These are phyloP conservation scores for Chionographis japonica DNA, from an alignment of 106 monocot genomes.

Conservation along the genomic window DNA sequence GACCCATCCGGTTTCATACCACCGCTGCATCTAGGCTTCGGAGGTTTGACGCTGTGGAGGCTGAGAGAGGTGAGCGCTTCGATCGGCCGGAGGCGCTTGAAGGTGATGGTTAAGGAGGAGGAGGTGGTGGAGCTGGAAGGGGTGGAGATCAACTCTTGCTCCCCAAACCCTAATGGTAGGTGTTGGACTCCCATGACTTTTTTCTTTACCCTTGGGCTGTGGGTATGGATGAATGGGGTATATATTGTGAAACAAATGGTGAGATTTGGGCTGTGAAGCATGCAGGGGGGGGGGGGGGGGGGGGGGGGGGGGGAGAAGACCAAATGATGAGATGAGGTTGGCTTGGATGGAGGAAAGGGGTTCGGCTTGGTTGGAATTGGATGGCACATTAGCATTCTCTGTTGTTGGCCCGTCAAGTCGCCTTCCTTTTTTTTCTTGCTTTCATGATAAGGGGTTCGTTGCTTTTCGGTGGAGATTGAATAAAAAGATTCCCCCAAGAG, in stretches of 20 bases:
- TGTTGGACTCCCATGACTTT: slow-evolving; percentile 28
- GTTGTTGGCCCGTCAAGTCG: slow-evolving; percentile 12
- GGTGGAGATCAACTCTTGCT: slow-evolving; percentile 1
- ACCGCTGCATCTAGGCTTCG: not conserved
- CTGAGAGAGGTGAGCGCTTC: slow-evolving; percentile 2
- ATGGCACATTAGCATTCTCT: not conserved
- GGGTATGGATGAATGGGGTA: not conserved
- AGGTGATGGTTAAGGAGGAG: slow-evolving; percentile 3
- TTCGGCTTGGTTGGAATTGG: slow-evolving; percentile 1
- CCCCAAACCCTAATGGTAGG: slow-evolving; percentile 2
- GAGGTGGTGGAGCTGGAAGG: slow-evolving; percentile 1
- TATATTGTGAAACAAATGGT: not conserved
- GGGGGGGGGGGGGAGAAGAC: slow-evolving; percentile 7
- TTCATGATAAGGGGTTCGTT: slow-evolving; percentile 11
- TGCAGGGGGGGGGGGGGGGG: not conserved
- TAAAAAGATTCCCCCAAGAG: slow-evolving; percentile 13
- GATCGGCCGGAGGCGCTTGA: slow-evolving; percentile 16
- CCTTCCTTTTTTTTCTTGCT: not conserved
- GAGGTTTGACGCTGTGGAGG: not conserved
- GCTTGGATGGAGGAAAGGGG: not conserved
- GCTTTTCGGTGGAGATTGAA: slow-evolving; percentile 9
- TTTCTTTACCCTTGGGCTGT: not conserved
- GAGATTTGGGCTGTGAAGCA: slow-evolving; percentile 7
- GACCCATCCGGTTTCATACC: not conserved
- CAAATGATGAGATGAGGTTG: slow-evolving; percentile 15